Conservation (phyloP, 2,329 filamentous ascomycete species). For the Pseudocercospora ulei region DNA sequence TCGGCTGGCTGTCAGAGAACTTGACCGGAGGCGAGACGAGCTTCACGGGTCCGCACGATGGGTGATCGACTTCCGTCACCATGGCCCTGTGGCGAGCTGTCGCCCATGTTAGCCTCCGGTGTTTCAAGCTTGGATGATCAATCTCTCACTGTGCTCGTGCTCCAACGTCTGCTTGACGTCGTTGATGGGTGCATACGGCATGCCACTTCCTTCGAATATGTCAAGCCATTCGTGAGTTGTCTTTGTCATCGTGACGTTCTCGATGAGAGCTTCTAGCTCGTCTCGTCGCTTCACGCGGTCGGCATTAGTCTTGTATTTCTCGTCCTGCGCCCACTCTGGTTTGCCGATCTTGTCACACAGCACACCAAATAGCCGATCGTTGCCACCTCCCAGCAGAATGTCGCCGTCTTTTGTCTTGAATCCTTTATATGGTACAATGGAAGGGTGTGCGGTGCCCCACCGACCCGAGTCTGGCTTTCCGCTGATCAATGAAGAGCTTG, state of each 20-base stretch:
- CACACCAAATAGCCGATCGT: slow-evolving; percentile 53
- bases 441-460: slow-evolving; percentile 97
- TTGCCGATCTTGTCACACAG: slow-evolving; percentile 50
- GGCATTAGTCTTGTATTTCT: slow-evolving; percentile 50
- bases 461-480: slow-evolving; percentile 77
- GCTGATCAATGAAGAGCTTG: slow-evolving; percentile 80
- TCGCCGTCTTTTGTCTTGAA: slow-evolving; percentile 58
- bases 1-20: slow-evolving; percentile 71
- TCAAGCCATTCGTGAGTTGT: slow-evolving; percentile 83
- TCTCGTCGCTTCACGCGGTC: slow-evolving; percentile 58
- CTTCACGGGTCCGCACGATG: slow-evolving; percentile 71
- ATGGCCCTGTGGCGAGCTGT: slow-evolving; percentile 65
- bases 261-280: slow-evolving; percentile 68
- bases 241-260: slow-evolving; percentile 60
- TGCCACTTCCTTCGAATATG: slow-evolving; percentile 75
- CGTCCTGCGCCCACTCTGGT: slow-evolving; percentile 50
- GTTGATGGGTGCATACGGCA: slow-evolving; percentile 93
- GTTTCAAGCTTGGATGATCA: background rate
- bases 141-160: slow-evolving; percentile 63
- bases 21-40: slow-evolving; percentile 92
- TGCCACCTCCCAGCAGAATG: slow-evolving; percentile 55
- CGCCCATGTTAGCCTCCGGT: background rate
- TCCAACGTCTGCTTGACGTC: slow-evolving; percentile 77
- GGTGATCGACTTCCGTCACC: slow-evolving; percentile 80
- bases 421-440: slow-evolving; percentile 88